Percentiles rank a stretch among this genome's conserved stretches.
These are phyloP conservation scores for Nigrospora sphaerica DNA, from an alignment of 2,329 filamentous ascomycete genomes.

Conservation along the genomic window DNA sequence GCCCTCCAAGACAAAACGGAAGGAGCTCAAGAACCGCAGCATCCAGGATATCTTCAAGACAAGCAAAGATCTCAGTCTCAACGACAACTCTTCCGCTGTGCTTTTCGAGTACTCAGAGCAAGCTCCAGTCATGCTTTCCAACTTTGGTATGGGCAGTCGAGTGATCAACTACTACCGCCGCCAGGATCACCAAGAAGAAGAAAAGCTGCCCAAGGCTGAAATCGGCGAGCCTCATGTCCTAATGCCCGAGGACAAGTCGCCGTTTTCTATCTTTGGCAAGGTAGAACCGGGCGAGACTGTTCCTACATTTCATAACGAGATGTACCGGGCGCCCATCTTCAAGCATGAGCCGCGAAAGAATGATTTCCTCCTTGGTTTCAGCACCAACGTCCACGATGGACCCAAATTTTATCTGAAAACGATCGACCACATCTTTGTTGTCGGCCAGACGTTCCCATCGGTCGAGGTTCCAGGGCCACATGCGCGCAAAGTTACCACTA, in stretches of 20 bases:
- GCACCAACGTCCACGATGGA: constrained; percentile 70
- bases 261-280: constrained; percentile 90
- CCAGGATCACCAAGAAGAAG: constrained; percentile 66
- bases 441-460: constrained; percentile 88
- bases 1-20: constrained; percentile 69
- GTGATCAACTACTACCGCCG: constrained; percentile 96
- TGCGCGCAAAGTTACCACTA: constrained; percentile 89
- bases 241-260: constrained; percentile 88
- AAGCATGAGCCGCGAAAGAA: constrained; percentile 69
- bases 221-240: constrained; percentile 85
- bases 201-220: constrained; percentile 71
- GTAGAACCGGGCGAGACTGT: constrained; percentile 88
- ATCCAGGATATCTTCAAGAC: constrained; percentile 71
- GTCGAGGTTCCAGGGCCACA: constrained; percentile 91
- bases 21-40: constrained; percentile 73
- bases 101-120: constrained; percentile 96
- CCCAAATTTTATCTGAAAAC: constrained; percentile 78
- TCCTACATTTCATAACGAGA: constrained; percentile 85
- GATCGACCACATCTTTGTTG: constrained; percentile 84
- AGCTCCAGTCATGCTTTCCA: constrained; percentile 83
- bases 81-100: constrained; percentile 81
- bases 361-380: constrained; percentile 84
- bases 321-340: constrained; percentile 93
- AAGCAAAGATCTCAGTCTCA: constrained; percentile 76
- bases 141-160: constrained; percentile 94